These are phyloP conservation scores for Xylariaceae sp. DNA, from an alignment of 2,329 filamentous ascomycete species.

Conservation along the genomic window DNA sequence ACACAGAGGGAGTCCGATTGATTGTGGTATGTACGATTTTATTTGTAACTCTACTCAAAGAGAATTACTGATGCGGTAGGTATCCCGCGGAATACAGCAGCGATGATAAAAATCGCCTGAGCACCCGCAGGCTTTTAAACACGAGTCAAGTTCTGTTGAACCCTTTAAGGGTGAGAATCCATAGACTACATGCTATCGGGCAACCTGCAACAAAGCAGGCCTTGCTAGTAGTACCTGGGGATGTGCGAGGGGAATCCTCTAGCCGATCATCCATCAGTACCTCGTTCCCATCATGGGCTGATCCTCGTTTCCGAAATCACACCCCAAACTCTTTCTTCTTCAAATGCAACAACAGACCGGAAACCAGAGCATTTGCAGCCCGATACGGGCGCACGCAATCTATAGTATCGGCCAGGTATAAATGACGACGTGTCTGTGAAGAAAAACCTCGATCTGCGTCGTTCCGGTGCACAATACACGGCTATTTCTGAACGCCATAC, in stretches of 20 bases:
- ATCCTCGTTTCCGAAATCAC: constrained; percentile 8
- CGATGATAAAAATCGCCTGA: no score
- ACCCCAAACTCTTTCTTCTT: constrained; percentile 26
- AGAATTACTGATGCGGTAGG: no score
- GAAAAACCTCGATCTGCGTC: constrained; percentile 25
- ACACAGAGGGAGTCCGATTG: no score
- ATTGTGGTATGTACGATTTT: no score
- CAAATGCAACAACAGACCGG: constrained; percentile 39
- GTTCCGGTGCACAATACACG: constrained; percentile 26
- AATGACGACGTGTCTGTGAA: constrained; percentile 27
- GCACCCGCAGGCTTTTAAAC: no score
- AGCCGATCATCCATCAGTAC: background rate
- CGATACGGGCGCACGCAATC: constrained; percentile 32
- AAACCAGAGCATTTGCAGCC: constrained; percentile 34
- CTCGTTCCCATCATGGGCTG: background rate
- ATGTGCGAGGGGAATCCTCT: background rate
- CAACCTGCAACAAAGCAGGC: no score
- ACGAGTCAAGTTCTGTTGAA: no score
- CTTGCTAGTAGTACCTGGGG: constrained; percentile 7
- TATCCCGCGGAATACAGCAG: no score
- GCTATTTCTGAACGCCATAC: constrained; percentile 49
- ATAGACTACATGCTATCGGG: no score
- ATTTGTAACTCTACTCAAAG: no score
- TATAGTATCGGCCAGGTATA: constrained; percentile 29
- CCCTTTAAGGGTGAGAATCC: no score